Base-by-base conservation (phyloP, 1,284 basidiomycete species). In the Coniferiporia sulphurascens region DNA sequence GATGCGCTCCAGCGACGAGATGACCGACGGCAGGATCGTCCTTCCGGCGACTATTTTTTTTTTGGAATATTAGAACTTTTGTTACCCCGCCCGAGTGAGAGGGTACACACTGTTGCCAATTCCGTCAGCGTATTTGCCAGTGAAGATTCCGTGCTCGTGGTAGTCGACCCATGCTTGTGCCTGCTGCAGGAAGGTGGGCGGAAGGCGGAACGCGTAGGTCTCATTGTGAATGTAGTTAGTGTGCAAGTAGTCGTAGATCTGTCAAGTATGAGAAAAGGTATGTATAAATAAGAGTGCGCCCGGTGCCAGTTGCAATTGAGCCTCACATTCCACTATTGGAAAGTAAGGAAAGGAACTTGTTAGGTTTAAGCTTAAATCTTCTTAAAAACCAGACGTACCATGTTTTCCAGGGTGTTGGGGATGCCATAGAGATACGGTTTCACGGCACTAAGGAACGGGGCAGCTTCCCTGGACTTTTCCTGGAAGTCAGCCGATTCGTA, bases 21-120 rank as follows among this genome's bases (percentile, higher is more conserved):
- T 74, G 70, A 95, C 76, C 19, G 86, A 84, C 70, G 84, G 81
- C 49, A 93, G 76, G 62, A 91, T 76, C 38, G 89, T 89, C 63
- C 88, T 85, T 35, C 89, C 89, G 63, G 92, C 88, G 67, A 94
- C 89, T 91, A 41, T 41, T 41, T 38, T 38, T 38, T 38, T 7
- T 15, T 41, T 41, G 63, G 34, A 54, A 55, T 36, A 58, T 27
- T 27, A 27, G 27, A 35, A 21, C 58, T 4, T 13, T 4, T 62
- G 8, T 36, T 48, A 15, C 48, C 19, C 45, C 8, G 19, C 44
- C 32, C n/a, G 32, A 36, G n/a, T 21, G 12, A n/a, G n/a, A 41
- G 22, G 65, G 44, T 34, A 69, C 70, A 8, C 63, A 72, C 65
- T 69, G 66, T 79, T 78, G 21, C 78, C 78, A 49, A 83, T 75